Percentiles rank a stretch among this genome's conserved stretches.
phyloP scores from a whole-genome alignment of 1,284 basidiomycete genomes.

The Meira nashicola region DNA sequence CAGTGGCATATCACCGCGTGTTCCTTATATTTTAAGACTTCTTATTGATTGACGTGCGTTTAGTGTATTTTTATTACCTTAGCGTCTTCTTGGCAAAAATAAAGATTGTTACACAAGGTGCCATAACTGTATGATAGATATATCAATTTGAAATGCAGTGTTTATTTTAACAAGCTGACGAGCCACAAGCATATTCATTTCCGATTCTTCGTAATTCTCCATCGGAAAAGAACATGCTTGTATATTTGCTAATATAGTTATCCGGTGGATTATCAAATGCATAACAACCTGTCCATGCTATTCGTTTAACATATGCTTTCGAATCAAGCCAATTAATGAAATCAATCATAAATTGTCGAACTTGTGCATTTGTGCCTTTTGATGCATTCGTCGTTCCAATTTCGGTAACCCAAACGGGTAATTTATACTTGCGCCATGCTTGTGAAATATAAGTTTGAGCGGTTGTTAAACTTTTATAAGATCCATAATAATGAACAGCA shows the following conservation, averaged over 20 bases:
- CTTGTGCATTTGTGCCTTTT: constrained; percentile 24
- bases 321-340: constrained; percentile 31
- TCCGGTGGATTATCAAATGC: constrained; percentile 39
- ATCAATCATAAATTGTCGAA: constrained; percentile 29
- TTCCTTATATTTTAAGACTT: too few relatives aligned
- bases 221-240: constrained; percentile 33
- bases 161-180: too few relatives aligned
- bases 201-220: constrained; percentile 18
- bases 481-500: constrained; percentile 51
- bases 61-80: too few relatives aligned
- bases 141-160: too few relatives aligned
- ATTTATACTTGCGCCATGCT: constrained; percentile 24
- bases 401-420: constrained; percentile 46
- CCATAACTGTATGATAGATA: too few relatives aligned
- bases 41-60: too few relatives aligned
- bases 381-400: constrained; percentile 37
- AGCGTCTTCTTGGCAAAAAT: too few relatives aligned
- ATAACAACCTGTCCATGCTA: constrained; percentile 44
- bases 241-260: constrained; percentile 27
- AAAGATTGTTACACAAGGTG: too few relatives aligned
- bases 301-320: constrained; percentile 35
- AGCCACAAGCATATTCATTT: not conserved
- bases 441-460: constrained; percentile 33
- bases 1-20: too few relatives aligned
- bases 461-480: constrained; percentile 31